Evolutionary conservation across 148 eudicot genomes (phyloP).

Genomic region (Euryodendron excelsum): DNA sequence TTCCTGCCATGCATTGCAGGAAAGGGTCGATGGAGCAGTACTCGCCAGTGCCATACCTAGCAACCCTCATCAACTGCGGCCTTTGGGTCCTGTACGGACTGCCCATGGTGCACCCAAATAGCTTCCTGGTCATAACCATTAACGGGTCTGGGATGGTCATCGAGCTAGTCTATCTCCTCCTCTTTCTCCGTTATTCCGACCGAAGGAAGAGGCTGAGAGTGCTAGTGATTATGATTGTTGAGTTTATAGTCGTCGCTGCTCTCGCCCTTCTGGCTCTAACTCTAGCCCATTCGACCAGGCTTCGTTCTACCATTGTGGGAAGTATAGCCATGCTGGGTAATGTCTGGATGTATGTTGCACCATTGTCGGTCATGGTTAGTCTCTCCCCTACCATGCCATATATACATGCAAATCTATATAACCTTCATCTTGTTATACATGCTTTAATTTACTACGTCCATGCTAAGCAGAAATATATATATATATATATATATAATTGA

Average conservation of each 20-base stretch:
- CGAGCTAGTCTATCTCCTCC: constrained; percentile 51
- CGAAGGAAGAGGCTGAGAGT: constrained; percentile 47
- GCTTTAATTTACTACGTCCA: no score
- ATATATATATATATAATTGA: no score
- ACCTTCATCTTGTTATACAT: no score
- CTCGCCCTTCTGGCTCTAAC: constrained; percentile 49
- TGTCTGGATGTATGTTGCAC: constrained; percentile 85
- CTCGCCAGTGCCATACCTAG: constrained; percentile 79
- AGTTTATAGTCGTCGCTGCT: constrained; percentile 39
- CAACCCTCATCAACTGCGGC: constrained; percentile 72
- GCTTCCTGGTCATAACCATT: constrained; percentile 65
- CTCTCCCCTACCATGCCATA: neutral
- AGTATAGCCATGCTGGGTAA: constrained; percentile 51
- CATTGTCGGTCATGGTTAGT: constrained; percentile 76
- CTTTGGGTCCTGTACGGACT: constrained; percentile 83
- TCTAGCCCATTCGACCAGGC: constrained; percentile 49
- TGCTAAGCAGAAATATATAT: no score
- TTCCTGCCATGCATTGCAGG: no score
- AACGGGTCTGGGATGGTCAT: constrained; percentile 64
- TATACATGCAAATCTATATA: no score
- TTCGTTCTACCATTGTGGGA: constrained; percentile 65
- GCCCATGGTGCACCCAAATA: constrained; percentile 74
- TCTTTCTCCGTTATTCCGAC: constrained; percentile 57
- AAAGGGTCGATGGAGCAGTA: constrained; percentile 74
- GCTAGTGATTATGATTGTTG: constrained; percentile 34